Evolutionary conservation across 306 rosid genomes (phyloP).

Genomic region (Quercus engelmannii): DNA sequence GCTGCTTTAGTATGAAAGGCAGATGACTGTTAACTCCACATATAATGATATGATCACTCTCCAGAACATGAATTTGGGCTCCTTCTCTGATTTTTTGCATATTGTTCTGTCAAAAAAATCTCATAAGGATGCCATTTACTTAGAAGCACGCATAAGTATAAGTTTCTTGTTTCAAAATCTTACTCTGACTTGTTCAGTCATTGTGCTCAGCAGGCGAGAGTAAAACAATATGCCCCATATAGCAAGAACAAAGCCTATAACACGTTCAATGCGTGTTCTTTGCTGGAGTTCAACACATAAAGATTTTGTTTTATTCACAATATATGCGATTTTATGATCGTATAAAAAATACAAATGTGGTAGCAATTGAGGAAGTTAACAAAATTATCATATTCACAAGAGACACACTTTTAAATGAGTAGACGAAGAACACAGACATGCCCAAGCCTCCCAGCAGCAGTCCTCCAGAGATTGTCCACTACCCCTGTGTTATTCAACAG

Average conservation of each 20-base stretch:
- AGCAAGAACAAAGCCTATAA: conserved; percentile 85
- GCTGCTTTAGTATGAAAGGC: conserved; percentile 81
- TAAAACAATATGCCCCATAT: conserved; percentile 97
- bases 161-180: conserved; percentile 20
- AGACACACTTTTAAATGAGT: conserved; percentile 74
- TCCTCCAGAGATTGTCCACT: conserved; percentile 69
- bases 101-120: conserved; percentile 54
- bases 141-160: conserved; percentile 14
- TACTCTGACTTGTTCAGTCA: conserved; percentile 98
- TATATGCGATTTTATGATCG: conserved; percentile 14
- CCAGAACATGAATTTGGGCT: conserved; percentile 90
- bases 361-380: not conserved
- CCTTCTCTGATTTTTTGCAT: conserved; percentile 96
- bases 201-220: conserved; percentile 85
- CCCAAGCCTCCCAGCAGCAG: conserved; percentile 99
- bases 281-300: conserved; percentile 50
- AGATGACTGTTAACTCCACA: conserved; percentile 91
- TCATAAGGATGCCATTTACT: conserved; percentile 24
- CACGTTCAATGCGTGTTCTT: conserved; percentile 86
- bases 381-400: conserved; percentile 22
- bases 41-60: conserved; percentile 90
- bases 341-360: conserved; percentile 5
- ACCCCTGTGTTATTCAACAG: conserved; percentile 42
- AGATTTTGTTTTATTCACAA: conserved; percentile 10
- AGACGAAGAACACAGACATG: conserved; percentile 83